Evolutionary conservation across 257 asterid species (phyloP).

Genomic region (Vinca minor): DNA sequence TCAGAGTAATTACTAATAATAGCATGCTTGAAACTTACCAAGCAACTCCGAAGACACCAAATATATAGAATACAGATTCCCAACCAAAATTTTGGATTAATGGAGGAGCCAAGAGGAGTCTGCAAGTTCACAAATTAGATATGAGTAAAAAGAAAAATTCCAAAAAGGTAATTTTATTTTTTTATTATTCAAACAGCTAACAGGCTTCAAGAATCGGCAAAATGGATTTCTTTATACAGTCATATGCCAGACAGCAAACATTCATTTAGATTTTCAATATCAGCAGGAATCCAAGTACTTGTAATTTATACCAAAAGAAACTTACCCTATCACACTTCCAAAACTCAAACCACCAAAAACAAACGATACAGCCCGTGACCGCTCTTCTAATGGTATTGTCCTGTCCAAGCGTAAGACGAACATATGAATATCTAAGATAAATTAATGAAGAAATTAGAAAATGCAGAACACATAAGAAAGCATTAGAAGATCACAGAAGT

Average conservation of each 20-base stretch:
- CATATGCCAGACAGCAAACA: neutral
- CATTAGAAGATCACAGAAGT: neutral
- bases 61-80: conserved; percentile 85
- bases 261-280: neutral
- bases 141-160: conserved; percentile 10
- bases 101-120: conserved; percentile 95
- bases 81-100: conserved; percentile 73
- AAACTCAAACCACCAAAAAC: conserved; percentile 95
- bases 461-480: neutral
- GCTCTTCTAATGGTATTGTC: conserved; percentile 83
- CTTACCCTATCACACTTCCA: conserved; percentile 94
- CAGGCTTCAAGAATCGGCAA: neutral
- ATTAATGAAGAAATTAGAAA: conserved; percentile 1
- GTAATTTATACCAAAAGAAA: conserved; percentile 5
- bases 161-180: neutral
- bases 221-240: neutral
- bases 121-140: conserved; percentile 30
- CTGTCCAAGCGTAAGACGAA: conserved; percentile 32
- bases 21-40: conserved; percentile 50
- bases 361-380: conserved; percentile 93
- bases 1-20: neutral
- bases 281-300: neutral
- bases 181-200: neutral
- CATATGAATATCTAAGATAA: neutral
- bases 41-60: conserved; percentile 73